phyloP scores from a whole-genome alignment of 2,329 filamentous ascomycete genomes.

The Chaetomiaceae sp. region DNA sequence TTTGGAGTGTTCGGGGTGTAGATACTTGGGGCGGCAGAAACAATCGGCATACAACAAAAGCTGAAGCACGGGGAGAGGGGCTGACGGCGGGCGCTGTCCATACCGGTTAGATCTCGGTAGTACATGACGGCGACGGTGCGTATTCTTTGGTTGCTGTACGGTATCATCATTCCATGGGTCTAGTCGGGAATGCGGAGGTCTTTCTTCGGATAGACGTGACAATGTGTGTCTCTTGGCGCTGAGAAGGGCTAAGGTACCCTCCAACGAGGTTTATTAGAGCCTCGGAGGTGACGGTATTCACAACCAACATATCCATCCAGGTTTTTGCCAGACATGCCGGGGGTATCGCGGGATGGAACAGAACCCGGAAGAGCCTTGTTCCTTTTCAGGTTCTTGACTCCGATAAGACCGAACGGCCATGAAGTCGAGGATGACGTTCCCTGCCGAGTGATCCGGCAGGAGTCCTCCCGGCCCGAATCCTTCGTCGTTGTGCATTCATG shows the following conservation, averaged over 20 bases:
- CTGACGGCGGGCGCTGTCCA: not conserved
- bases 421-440: not conserved
- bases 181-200: constrained; percentile 1
- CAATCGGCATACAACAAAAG: constrained; percentile 12
- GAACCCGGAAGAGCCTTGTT: too few species aligned
- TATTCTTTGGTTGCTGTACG: constrained; percentile 9
- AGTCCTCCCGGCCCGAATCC: not conserved
- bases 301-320: too few species aligned
- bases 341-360: too few species aligned
- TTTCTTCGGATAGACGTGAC: not conserved
- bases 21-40: constrained; percentile 11
- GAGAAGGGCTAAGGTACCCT: too few species aligned
- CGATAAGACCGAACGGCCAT: not conserved
- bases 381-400: too few species aligned
- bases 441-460: not conserved
- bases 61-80: not conserved
- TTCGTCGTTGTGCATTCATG: not conserved
- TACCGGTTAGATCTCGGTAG: not conserved
- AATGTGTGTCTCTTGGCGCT: too few species aligned
- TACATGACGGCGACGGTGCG: not conserved
- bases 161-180: constrained; percentile 11
- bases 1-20: not conserved
- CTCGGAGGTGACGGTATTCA: too few species aligned
- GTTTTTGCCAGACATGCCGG: too few species aligned
- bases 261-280: too few species aligned